Base-by-base conservation (phyloP, 768 basidiomycete species). In the Podaxis pistillaris region DNA sequence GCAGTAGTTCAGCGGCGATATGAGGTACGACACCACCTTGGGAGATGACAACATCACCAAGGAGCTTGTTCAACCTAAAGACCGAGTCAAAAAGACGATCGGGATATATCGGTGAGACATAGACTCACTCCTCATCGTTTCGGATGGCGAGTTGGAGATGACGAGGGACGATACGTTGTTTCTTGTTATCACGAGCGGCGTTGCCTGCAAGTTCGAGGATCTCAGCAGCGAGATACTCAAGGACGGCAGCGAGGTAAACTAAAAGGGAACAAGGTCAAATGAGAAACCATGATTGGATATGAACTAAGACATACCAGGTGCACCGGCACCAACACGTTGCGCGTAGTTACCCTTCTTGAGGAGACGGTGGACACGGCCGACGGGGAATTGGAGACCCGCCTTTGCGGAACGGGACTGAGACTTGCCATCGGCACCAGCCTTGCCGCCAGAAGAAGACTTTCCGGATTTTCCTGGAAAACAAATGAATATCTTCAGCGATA, bases 91-190 rank as follows among this genome's bases (percentile, higher is more conserved):
- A 53, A 44, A n/a, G 58, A 38, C 24, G 51, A 50, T 38, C 62
- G 38, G n/a, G 57, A 51, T 63, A 55, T 30, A 55, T 58, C 64
- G 53, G 11, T 40, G 12, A 40, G 7, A 51, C 22, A 9, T 15
- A 6, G 8, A 76, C 85, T 63, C 68, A 89, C 88, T 93, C 94
- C 76, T 96, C 94, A 65, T 96, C 94, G 74, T 96, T 94, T 56
- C 95, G 87, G 77, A 97, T 94, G 65, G 94, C 94, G 66, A 96
- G 86, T 75, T 97, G 94, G 53, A 96, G 79, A 77, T 97, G 95
- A 75, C 95, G 90, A 51, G 94, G 95, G 28, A 96, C 92, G 71
- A 96, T 96, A 86, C 95, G 93, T 67, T 93, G 90, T 80, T 95
- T 93, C 83, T 93, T 93, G 83, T 93, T 93, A 77, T 91, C 91